Base-by-base conservation (phyloP, 306 rosid genomes). In the Vigna reflexopilosa region DNA sequence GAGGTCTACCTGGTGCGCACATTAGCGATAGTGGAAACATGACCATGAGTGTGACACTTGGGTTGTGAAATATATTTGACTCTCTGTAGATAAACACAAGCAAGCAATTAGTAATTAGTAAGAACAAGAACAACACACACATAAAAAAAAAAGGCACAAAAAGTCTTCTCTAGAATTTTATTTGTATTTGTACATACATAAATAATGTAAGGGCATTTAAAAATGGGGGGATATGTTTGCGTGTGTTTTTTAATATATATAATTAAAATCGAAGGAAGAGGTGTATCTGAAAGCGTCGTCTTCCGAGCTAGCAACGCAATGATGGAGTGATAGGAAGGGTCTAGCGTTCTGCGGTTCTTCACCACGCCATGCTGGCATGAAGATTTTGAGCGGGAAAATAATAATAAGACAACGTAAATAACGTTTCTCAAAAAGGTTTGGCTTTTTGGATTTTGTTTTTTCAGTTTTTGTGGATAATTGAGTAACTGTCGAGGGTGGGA, bases 1-100 rank as follows among this genome's bases (percentile, higher is more conserved):
- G 22, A 19, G 54, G 62, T 85, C 85, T 79, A 86, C 81, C 86
- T 86, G 89, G 86, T 85, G 92, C 89, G 90, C 92, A 90, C 80
- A 71, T 78, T 89, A 89, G 93, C 49, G 22, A 7, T 81, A 85
- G 92, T 90, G 91, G 96, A 82, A 90, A 83, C 69, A 85, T 87
- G 88, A 82, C 89, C 32, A 86, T 54, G 84, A 81, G 52, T 49
- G 56, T 38, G 87, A 84, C 83, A 67, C 65, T 14, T 55, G 50
- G 67, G 54, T 70, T 76, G 74, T 73, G 82, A 77, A 80, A 77
- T 75, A 22, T 22, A 78, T 83, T 85, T 87, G 90, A 86, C 90
- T 78, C 86, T 79, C 89, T 79, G 85, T 62, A 73, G 70, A 87
- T 32, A 79, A 59, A 82, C 89, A 71, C 84, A 12, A 30, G 47